phyloP scores from a whole-genome alignment of 2,329 filamentous ascomycete species.

The Sphaerulina musiva region DNA sequence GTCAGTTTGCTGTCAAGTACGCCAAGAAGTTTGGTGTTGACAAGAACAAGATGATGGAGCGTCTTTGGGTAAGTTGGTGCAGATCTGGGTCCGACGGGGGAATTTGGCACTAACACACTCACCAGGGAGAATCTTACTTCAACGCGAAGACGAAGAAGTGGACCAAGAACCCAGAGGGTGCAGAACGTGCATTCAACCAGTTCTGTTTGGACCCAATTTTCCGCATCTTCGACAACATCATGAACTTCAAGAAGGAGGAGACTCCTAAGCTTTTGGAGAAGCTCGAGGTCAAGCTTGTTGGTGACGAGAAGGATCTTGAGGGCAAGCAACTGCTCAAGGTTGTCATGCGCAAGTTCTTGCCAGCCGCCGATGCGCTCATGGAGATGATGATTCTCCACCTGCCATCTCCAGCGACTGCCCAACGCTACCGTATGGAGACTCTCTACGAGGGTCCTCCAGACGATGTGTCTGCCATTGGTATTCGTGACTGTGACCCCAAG shows the following conservation, averaged over 20 bases:
- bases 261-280: slow-evolving; percentile 76
- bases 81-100: background rate
- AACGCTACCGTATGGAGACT: slow-evolving; percentile 97
- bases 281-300: slow-evolving; percentile 84
- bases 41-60: slow-evolving; percentile 99
- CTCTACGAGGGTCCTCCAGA: slow-evolving; percentile 96
- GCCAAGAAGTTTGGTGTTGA: slow-evolving; percentile 99
- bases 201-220: slow-evolving; percentile 99
- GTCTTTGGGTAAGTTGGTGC: slow-evolving; percentile 72
- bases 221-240: slow-evolving; percentile 93
- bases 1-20: slow-evolving; percentile 92
- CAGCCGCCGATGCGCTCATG: slow-evolving; percentile 92
- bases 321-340: slow-evolving; percentile 97
- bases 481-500: slow-evolving; percentile 97
- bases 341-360: slow-evolving; percentile 98
- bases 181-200: slow-evolving; percentile 99
- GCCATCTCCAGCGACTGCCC: slow-evolving; percentile 89
- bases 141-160: slow-evolving; percentile 99
- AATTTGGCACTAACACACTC: slow-evolving; percentile 17
- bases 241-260: slow-evolving; percentile 99
- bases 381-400: slow-evolving; percentile 99
- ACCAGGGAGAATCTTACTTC: slow-evolving; percentile 93
- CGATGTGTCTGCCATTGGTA: slow-evolving; percentile 87
- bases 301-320: slow-evolving; percentile 85
- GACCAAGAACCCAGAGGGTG: slow-evolving; percentile 87